Base-by-base conservation (phyloP, 1,284 basidiomycete genomes). In the Cerrena zonata region DNA sequence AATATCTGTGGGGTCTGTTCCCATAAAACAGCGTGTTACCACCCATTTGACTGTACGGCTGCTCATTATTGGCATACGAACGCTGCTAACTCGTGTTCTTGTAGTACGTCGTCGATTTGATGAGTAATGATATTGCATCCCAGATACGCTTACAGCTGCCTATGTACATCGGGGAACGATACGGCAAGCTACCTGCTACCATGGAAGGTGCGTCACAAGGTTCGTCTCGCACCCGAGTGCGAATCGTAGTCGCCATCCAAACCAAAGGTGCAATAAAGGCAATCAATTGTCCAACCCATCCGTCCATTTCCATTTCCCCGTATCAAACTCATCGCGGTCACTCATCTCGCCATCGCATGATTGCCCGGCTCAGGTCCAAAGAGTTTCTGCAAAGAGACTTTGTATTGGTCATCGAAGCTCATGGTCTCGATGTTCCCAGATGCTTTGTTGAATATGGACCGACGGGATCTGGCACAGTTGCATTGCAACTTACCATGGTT, bases 1-100 rank as follows among this genome's bases (percentile, higher is more conserved):
- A 0, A 77, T 82, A 24, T 80, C 79, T 2, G 57, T 82, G 3
- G 80, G 80, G 4, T 71, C 73, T 1, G 71, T 82, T 40, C 73
- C 75, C 21, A 64, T 72, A 0, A 51, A 55, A 4, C 58, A 71
- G 36, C 70, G 57, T 2, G 70, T 80, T 2, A 67, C 62, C 19
- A 69, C 71, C 0, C 67, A 64, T 30, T 40, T 79, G n/a, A 72
- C 71, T 30, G 41, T 42, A 24, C n/a, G 41, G n/a, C n/a, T n/a
- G n/a, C n/a, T n/a, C n/a, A n/a, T n/a, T n/a, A n/a, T n/a, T n/a
- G n/a, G 15, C 30, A 34, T 18, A 15, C 26, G 40, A 12, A 15
- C 37, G 7, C 30, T 15, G 15, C 30, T 34, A 7, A 34, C 15
- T 7, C 30, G 7, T 34, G 30, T 34, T 22, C 21, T 40, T 45